Evolutionary conservation across 2,329 filamentous ascomycete species (phyloP).

Genomic region (Fusarium sp.): DNA sequence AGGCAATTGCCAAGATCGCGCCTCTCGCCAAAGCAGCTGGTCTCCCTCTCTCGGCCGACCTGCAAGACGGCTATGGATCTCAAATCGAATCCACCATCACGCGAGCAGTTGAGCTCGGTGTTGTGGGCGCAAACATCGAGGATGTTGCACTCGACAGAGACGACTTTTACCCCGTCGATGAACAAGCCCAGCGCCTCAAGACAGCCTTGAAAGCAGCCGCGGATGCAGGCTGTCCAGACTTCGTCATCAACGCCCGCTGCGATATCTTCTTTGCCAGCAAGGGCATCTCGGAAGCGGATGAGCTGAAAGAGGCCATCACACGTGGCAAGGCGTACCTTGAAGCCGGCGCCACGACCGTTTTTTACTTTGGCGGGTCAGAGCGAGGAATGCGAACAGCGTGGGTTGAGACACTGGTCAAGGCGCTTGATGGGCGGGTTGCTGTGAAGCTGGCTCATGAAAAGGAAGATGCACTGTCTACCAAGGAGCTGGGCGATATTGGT

Average conservation of each 20-base stretch:
- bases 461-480: conserved; percentile 53
- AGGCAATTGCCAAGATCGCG: conserved; percentile 56
- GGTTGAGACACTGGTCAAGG: conserved; percentile 56
- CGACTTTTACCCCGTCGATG: conserved; percentile 51
- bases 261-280: conserved; percentile 58
- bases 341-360: conserved; percentile 66
- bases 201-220: conserved; percentile 54
- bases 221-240: conserved; percentile 61
- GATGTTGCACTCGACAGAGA: conserved; percentile 54
- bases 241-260: conserved; percentile 66
- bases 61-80: conserved; percentile 68
- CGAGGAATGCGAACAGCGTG: conserved; percentile 57
- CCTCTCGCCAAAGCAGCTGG: conserved; percentile 51
- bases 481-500: conserved; percentile 57
- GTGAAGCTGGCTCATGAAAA: conserved; percentile 53
- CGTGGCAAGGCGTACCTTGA: conserved; percentile 65
- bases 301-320: conserved; percentile 58
- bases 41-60: conserved; percentile 64
- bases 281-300: conserved; percentile 45
- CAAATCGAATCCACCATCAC: conserved; percentile 56
- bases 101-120: conserved; percentile 59
- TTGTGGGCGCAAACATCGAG: conserved; percentile 67
- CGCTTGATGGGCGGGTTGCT: conserved; percentile 59
- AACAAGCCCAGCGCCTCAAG: conserved; percentile 59
- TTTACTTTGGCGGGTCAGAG: conserved; percentile 65